These are phyloP conservation scores for Boletus pseudo-olivaceus DNA, from an alignment of 768 basidiomycete species.

Conservation along the genomic window DNA sequence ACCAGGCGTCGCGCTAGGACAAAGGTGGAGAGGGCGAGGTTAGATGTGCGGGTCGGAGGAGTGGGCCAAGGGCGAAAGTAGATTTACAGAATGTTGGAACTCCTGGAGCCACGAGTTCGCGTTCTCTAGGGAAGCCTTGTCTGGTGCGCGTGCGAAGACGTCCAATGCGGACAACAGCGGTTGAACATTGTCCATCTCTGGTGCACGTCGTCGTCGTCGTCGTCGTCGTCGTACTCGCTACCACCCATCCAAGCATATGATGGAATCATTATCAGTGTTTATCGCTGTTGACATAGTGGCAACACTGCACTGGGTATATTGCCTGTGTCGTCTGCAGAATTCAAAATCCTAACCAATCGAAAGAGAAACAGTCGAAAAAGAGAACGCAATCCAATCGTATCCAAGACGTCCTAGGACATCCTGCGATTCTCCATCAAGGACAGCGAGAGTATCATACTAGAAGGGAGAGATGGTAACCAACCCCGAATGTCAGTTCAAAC, in stretches of 20 bases:
- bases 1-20: slow-evolving; percentile 94
- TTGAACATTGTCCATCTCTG: slow-evolving; percentile 63
- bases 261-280: slow-evolving; percentile 27
- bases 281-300: slow-evolving; percentile 33
- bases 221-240: slow-evolving; percentile 7
- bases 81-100: slow-evolving; percentile 98
- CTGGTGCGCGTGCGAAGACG: slow-evolving; percentile 78
- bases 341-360: slow-evolving; percentile 17
- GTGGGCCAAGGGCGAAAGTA: slow-evolving; percentile 63
- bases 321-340: slow-evolving; percentile 13
- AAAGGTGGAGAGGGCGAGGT: slow-evolving; percentile 43
- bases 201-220: slow-evolving; percentile 14
- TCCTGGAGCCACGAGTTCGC: slow-evolving; percentile 97
- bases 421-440: slow-evolving; percentile 33
- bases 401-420: slow-evolving; percentile 19
- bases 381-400: slow-evolving; percentile 25
- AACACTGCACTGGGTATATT: slow-evolving; percentile 35
- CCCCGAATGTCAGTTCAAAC: slow-evolving; percentile 55
- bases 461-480: slow-evolving; percentile 43
- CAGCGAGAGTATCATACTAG: slow-evolving; percentile 46
- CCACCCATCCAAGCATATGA: not conserved
- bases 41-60: slow-evolving; percentile 60
- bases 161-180: slow-evolving; percentile 72
- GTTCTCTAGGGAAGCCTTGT: slow-evolving; percentile 75
- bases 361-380: slow-evolving; percentile 2